Evolutionary conservation across 2,329 filamentous ascomycete species (phyloP).

Genomic region (Monascus ruber): DNA sequence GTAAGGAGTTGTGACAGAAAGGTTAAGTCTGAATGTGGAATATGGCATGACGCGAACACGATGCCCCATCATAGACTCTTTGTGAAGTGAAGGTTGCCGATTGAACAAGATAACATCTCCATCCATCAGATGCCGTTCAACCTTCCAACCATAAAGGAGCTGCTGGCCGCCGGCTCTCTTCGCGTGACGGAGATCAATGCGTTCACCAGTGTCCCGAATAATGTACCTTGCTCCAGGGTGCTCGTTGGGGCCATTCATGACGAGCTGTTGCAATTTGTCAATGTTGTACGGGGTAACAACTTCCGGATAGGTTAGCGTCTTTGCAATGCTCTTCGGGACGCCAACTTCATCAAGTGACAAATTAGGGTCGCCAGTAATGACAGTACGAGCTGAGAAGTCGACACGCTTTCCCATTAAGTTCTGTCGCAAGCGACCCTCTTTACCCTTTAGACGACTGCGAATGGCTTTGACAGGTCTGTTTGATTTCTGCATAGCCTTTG

Average conservation of each 20-base stretch:
- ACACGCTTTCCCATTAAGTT: conserved; percentile 99
- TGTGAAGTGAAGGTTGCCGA: conserved; percentile 96
- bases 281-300: conserved; percentile 98
- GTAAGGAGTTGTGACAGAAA: conserved; percentile 96
- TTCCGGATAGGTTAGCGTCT: conserved; percentile 89
- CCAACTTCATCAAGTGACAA: conserved; percentile 94
- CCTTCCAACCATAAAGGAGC: conserved; percentile 94
- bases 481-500: conserved; percentile 91
- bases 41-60: conserved; percentile 96
- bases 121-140: conserved; percentile 90
- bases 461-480: conserved; percentile 95
- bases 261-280: conserved; percentile 74
- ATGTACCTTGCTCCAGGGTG: conserved; percentile 96
- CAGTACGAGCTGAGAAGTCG: conserved; percentile 97
- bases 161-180: conserved; percentile 70
- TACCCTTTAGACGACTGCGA: conserved; percentile 93
- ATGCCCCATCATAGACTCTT: conserved; percentile 99
- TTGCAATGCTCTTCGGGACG: conserved; percentile 85
- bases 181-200: conserved; percentile 90
- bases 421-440: conserved; percentile 92
- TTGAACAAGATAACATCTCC: conserved; percentile 99
- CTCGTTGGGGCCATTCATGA: conserved; percentile 86
- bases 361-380: conserved; percentile 98
- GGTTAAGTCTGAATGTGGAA: conserved; percentile 92
- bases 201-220: conserved; percentile 81